Percentiles rank a stretch among this genome's conserved stretches.
phyloP scores from a whole-genome alignment of 768 basidiomycete genomes.

The Glaciozyma antarctica region DNA sequence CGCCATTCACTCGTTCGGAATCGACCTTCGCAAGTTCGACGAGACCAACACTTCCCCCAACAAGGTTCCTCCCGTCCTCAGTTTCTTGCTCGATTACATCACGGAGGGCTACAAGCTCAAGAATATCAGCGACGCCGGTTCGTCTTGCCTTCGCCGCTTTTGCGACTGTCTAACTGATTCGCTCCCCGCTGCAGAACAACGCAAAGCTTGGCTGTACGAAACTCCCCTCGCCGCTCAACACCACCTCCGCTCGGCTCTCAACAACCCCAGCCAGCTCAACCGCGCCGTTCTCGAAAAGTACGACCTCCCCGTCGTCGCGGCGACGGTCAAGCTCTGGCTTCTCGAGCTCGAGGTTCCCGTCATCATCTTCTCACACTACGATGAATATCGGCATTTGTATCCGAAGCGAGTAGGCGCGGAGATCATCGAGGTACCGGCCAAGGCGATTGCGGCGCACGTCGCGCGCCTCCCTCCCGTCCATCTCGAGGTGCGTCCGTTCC shows the following conservation, averaged over 20 bases:
- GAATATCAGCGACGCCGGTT: constrained; percentile 56
- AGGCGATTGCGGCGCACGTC: constrained; percentile 3
- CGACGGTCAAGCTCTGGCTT: constrained; percentile 74
- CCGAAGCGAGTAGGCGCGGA: constrained; percentile 42
- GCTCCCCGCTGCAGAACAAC: constrained; percentile 50
- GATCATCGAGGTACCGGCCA: constrained; percentile 4
- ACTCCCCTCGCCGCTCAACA: constrained; percentile 70
- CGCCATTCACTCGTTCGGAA: constrained; percentile 20
- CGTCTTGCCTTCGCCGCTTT: constrained; percentile 35
- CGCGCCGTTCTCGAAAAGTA: constrained; percentile 57
- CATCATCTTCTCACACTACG: constrained; percentile 79
- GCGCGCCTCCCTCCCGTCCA: constrained; percentile 18
- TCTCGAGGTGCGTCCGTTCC: constrained; percentile 26
- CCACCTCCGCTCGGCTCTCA: constrained; percentile 46
- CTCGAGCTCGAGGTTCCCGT: constrained; percentile 87
- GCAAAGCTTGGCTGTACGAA: constrained; percentile 92
- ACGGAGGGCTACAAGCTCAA: constrained; percentile 49
- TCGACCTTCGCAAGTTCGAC: constrained; percentile 27
- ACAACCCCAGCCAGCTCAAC: constrained; percentile 6
- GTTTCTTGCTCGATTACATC: constrained; percentile 56
- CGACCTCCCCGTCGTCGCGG: constrained; percentile 78
- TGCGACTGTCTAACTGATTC: neutral
- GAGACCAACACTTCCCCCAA: constrained; percentile 42
- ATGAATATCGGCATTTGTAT: constrained; percentile 79
- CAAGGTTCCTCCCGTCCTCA: constrained; percentile 62